Evolutionary conservation across 2,329 filamentous ascomycete genomes (phyloP), one percentile per base, ranked within the genome.

Genomic region (Cladobotryum mycophilum): DNA sequence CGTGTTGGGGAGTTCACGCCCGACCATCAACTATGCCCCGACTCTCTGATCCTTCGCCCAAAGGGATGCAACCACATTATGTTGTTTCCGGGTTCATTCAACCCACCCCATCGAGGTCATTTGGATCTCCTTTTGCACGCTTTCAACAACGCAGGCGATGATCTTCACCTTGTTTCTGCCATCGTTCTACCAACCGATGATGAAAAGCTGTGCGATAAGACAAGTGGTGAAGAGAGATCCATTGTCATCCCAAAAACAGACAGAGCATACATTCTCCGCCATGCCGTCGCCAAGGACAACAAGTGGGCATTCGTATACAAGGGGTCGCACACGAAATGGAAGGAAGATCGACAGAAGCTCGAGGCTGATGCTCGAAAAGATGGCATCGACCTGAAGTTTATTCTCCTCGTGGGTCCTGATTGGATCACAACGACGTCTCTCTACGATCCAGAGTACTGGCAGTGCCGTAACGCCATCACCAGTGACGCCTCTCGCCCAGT

Each of bases 21-120:
- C 9, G 25, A 30, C 25, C 6, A 30, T 7, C 25, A 30, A 30
- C 25, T 11, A 30, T 7, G 9, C 8, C 6, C 9, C 25, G 25
- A 30, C 25, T 30, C 25, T 8, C 25, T 11, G 25, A 30, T 6
- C 25, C 25, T 8, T 11, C 25, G 25, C 9, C 25, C 25, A 30
- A 30, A 30, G 25, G 25, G 25, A 30, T 30, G 25, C 25, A 67
- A 66, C 38, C 52, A 57, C 8, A 59, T 70, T n/a, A 53, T 71
- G 1, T 18, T 70, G 1, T 70, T 60, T 47, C 66, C 66, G 1
- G 69, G 69, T 0, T 63, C 62, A 9, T 70, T 70, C 56, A 70
- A 71, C 47, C 69, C 68, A 1, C 67, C 69, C 13, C 67, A 70
- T 45, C 56, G 51, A 5, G 67, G 67, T 0, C 68, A 71, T 42